Evolutionary conservation across 768 basidiomycete genomes (phyloP), one percentile per base, ranked within the genome.

Genomic region (Dacryopinax spathularia): DNA sequence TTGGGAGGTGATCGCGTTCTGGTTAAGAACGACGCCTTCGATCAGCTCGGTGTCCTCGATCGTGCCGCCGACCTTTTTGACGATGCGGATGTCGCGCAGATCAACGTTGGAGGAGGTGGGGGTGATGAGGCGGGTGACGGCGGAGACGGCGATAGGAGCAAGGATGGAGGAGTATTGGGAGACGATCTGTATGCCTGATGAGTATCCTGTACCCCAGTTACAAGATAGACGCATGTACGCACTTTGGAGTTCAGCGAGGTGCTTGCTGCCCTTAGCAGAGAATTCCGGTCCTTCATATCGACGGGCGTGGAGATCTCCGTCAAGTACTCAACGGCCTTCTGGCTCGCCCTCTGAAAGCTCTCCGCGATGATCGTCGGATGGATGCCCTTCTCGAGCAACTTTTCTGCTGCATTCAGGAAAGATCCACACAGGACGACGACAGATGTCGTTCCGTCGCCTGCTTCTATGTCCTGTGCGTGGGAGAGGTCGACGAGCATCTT

Each of bases 401-500:
- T 96, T 77, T 98, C 96, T 20, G 96, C 95, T 27, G 95, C 95
- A 48, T 87, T 88, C 3, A 99, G 79, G 39, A 99, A 77, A 71
- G 88, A 89, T 48, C 96, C 96, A 20, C 96, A 96, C 31, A 99
- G 80, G 22, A 99, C 92, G 43, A 99, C 96, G 33, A 99, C 96
- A 25, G 90, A 88, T 3, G 96, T 99, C 9, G 96, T 99, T 5
- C 96, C 96, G 73, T 99, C 96, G 64, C 96, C 96, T 20, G 96
- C 96, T 74, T 98, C 96, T 56, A 98, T 82, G 73, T 99, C 96
- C 79, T 99, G 96, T 16, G 96, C 96, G 36, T 89, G 90, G 35
- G 95, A 97, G 25, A 99, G 80, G 77, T 99, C 95, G 63, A 99
- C 96, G 41, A 99, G 83, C 96, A 99, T 99, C 77, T 95, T 91